Percentiles rank a stretch among this genome's conserved stretches.
phyloP scores from a whole-genome alignment of 2,329 filamentous ascomycete genomes.

The Aurifilum marmelostoma region DNA sequence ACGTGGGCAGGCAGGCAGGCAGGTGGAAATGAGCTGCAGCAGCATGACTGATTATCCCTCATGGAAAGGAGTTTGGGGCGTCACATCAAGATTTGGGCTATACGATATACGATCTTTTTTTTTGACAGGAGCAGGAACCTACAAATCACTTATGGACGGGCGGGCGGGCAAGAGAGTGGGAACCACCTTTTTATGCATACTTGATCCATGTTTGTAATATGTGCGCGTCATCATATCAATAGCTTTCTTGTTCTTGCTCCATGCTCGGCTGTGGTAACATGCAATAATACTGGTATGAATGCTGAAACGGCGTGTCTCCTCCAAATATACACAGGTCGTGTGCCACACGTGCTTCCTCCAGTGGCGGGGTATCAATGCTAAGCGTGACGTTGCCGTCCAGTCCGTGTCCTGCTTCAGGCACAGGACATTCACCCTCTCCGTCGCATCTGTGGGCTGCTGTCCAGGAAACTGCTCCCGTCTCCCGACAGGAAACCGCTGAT shows the following conservation, averaged over 20 bases:
- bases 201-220: slow-evolving; percentile 26
- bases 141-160: neutral
- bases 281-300: slow-evolving; percentile 1
- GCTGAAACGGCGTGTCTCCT: neutral
- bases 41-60: slow-evolving; percentile 13
- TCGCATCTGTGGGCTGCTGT: slow-evolving; percentile 56
- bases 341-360: neutral
- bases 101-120: slow-evolving; percentile 11
- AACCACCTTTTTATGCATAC: slow-evolving; percentile 20
- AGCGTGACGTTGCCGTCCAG: neutral
- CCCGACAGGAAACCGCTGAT: slow-evolving; percentile 59
- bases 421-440: slow-evolving; percentile 33
- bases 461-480: slow-evolving; percentile 61
- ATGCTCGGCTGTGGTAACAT: neutral
- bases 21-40: neutral
- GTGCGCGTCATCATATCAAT: slow-evolving; percentile 5
- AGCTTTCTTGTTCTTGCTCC: slow-evolving; percentile 5
- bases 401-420: neutral
- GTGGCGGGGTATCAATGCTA: slow-evolving; percentile 23
- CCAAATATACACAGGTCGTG: neutral
- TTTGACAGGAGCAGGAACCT: slow-evolving; percentile 2
- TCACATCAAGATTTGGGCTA: slow-evolving; percentile 11
- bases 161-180: neutral
- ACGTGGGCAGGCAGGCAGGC: neutral
- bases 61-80: slow-evolving; percentile 26